A percentile compares a stretch with the other conserved stretches of the same genome.
phyloP scores from a whole-genome alignment of 495 filamentous ascomycete genomes.

The Schizothecium vesticola region DNA sequence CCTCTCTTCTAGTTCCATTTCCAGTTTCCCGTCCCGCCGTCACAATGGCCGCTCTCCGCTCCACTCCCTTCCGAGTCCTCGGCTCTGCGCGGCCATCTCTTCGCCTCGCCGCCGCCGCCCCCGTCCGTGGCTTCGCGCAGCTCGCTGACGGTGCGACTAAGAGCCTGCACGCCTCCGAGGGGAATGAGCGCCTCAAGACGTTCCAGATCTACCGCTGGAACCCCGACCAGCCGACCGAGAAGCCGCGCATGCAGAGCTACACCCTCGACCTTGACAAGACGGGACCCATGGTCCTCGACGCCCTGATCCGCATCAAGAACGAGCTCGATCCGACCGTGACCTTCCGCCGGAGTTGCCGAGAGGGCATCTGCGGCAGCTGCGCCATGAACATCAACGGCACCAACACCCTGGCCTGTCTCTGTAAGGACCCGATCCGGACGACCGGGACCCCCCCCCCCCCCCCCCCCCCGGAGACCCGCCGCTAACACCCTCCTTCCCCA shows the following conservation, averaged over 20 bases:
- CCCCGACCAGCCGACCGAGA: constrained; percentile 80
- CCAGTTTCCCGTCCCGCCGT: constrained; percentile 1
- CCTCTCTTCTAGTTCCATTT: not conserved
- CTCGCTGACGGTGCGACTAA: constrained; percentile 41
- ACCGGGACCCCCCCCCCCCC: not conserved
- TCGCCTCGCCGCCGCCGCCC: constrained; percentile 28
- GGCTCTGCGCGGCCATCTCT: constrained; percentile 48
- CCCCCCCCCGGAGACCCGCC: not conserved
- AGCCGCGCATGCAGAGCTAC: constrained; percentile 93
- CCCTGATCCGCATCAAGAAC: constrained; percentile 97
- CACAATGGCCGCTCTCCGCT: constrained; percentile 75
- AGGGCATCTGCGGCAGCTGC: constrained; percentile 97
- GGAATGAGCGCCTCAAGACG: constrained; percentile 64
- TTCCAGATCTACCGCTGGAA: constrained; percentile 99
- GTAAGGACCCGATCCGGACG: constrained; percentile 53
- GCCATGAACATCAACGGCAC: constrained; percentile 99
- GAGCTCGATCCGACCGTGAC: constrained; percentile 95
- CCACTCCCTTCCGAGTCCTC: constrained; percentile 57
- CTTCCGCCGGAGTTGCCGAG: constrained; percentile 89
- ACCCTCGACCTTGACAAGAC: constrained; percentile 96
- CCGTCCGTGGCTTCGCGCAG: constrained; percentile 41
- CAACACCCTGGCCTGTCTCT: constrained; percentile 95
- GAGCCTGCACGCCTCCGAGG: constrained; percentile 37
- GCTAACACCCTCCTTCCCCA: constrained; percentile 29
- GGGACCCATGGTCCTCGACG: constrained; percentile 96